Evolutionary conservation across 208 protist genomes (phyloP), one percentile per base, ranked within the genome.

Genomic region (Kentomonas sorsogonicus): DNA sequence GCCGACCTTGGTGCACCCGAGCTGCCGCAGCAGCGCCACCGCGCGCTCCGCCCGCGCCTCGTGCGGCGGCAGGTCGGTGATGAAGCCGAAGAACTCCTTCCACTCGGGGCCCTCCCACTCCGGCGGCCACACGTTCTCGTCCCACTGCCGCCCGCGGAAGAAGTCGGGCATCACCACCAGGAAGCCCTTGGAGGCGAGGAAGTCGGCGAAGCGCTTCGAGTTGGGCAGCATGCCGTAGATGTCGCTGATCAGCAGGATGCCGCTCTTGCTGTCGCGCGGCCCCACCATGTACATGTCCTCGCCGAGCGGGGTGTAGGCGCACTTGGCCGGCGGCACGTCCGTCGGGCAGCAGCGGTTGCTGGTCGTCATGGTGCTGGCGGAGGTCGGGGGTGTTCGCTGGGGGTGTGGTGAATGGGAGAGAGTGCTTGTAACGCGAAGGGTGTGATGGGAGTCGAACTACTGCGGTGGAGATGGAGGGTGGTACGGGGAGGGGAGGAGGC

Each of bases 161-260:
- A 82, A 89, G 60, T 89, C 77, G 2, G 82, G 82, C 64, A 75
- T 68, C 36, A 83, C 62, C 3, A 79, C 78, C 18, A 82, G 64
- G 60, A 69, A 83, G 34, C 74, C 77, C 2, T 60, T 50, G 39
- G 23, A 48, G n/a, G 69, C 77, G 3, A 89, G 54, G 22, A 53
- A 13, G 53, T 89, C 82, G 3, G 65, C 60, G 25, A 76, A 56
- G 27, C 61, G 68, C 55, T 77, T 79, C 9, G 75, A 65, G 63
- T 74, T 79, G 36, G 66, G 55, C 26, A 65, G 60, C 30, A 77
- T 69, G 25, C 82, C 74, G 43, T 86, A 86, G 39, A 89, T 75
- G 48, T 89, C 82, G 47, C 55, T 29, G 25, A 77, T 53, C 33
- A 89, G 11, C 2, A 86, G 46, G 10, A 86, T 53, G 26, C 74